Conservation (phyloP, 2,329 filamentous ascomycete genomes). For the Cryphonectria carpinicola region DNA sequence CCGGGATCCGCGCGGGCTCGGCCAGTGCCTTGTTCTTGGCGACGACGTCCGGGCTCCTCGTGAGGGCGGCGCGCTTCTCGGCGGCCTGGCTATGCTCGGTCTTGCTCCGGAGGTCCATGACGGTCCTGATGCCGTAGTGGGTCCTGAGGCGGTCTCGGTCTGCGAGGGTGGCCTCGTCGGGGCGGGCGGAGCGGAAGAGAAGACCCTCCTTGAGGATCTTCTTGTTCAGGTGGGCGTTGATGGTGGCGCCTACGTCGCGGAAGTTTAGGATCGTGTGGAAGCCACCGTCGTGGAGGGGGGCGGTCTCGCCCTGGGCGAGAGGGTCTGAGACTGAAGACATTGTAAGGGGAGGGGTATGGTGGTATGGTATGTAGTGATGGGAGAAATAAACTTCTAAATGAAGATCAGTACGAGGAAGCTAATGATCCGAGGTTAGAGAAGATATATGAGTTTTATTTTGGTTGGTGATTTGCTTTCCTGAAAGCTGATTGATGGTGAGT, state of each 20-base stretch:
- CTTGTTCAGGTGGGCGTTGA: constrained; percentile 61
- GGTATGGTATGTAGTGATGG: background rate
- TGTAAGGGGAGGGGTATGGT: background rate
- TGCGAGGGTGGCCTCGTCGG: constrained; percentile 71
- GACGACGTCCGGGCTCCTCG: constrained; percentile 47
- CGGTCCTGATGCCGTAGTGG: constrained; percentile 67
- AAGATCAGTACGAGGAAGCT: too few species aligned
- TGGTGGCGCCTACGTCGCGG: constrained; percentile 71
- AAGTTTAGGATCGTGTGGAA: constrained; percentile 73
- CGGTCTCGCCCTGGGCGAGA: background rate
- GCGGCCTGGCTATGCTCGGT: constrained; percentile 75
- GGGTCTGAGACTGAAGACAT: constrained; percentile 14
- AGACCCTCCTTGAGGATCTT: constrained; percentile 59
- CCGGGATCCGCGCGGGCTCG: constrained; percentile 64
- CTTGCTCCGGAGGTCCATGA: constrained; percentile 81
- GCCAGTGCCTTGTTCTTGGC: constrained; percentile 55
- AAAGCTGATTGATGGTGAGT: background rate
- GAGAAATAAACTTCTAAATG: too few species aligned
- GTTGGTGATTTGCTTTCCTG: background rate
- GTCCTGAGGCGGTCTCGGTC: constrained; percentile 65
- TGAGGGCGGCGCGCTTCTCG: constrained; percentile 59
- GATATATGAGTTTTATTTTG: background rate
- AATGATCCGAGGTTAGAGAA: background rate
- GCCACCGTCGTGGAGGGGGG: constrained; percentile 27
- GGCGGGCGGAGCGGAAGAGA: constrained; percentile 71